Percentiles rank a stretch among this genome's conserved stretches.
Conservation (phyloP, 495 filamentous ascomycete species). For the Neurospora intermedia region DNA sequence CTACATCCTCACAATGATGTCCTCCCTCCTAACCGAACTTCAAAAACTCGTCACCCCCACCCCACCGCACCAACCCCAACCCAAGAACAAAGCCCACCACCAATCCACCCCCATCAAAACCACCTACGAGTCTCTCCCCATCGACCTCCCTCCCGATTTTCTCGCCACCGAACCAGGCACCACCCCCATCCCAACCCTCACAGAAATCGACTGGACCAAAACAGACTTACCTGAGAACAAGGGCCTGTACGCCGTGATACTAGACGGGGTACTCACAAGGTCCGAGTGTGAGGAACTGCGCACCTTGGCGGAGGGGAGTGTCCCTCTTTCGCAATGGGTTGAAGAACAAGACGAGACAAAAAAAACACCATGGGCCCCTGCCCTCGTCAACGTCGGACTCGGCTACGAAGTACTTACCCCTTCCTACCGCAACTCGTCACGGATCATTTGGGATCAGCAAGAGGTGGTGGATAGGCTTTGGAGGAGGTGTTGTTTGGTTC, state of each 20-base stretch:
- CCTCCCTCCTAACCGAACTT: neutral
- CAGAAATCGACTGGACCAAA: slow-evolving; percentile 41
- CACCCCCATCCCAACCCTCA: slow-evolving; percentile 14
- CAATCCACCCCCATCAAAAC: slow-evolving; percentile 9
- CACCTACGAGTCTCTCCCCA: slow-evolving; percentile 21
- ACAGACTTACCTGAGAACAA: slow-evolving; percentile 44
- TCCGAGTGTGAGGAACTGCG: slow-evolving; percentile 50
- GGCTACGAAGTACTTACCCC: slow-evolving; percentile 46
- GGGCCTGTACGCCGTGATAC: slow-evolving; percentile 45
- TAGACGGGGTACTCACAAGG: slow-evolving; percentile 53
- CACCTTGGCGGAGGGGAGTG: slow-evolving; percentile 43
- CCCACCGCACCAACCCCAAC: neutral
- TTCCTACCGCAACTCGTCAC: slow-evolving; percentile 55
- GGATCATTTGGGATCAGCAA: slow-evolving; percentile 61
- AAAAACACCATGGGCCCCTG: slow-evolving; percentile 41
- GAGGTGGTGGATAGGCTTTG: slow-evolving; percentile 54
- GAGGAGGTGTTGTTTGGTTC: slow-evolving; percentile 31
- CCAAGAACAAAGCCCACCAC: neutral
- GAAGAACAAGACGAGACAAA: neutral
- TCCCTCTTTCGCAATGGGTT: slow-evolving; percentile 11
- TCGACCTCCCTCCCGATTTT: slow-evolving; percentile 23
- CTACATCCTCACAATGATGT: neutral
- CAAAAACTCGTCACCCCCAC: neutral
- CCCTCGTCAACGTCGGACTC: slow-evolving; percentile 58
- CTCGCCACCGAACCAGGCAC: slow-evolving; percentile 15